phyloP scores from a whole-genome alignment of 345 rosid species.

The Adansonia digitata region DNA sequence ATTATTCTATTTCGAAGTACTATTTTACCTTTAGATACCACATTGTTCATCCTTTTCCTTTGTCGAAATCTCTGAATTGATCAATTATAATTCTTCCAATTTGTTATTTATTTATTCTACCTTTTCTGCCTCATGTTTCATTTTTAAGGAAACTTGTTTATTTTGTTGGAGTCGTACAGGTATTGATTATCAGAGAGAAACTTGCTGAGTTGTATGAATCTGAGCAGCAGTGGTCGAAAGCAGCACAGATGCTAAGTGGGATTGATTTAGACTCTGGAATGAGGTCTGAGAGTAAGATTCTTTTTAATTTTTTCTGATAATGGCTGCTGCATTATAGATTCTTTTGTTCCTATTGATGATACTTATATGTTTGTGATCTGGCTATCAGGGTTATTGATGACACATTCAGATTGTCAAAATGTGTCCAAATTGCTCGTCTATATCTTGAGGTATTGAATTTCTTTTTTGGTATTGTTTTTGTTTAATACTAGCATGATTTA shows the following conservation, averaged over 20 bases:
- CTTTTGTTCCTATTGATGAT: background rate
- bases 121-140: background rate
- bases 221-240: slow-evolving; percentile 91
- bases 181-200: slow-evolving; percentile 83
- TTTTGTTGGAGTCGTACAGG: slow-evolving; percentile 36
- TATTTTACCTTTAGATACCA: background rate
- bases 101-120: background rate
- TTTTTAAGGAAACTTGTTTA: background rate
- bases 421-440: slow-evolving; percentile 93
- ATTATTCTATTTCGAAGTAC: background rate
- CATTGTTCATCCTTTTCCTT: background rate
- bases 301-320: background rate
- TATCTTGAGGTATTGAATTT: slow-evolving; percentile 76
- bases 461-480: background rate
- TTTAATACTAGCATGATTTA: background rate
- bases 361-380: slow-evolving; percentile 14
- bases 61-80: background rate
- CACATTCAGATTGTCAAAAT: slow-evolving; percentile 77
- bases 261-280: slow-evolving; percentile 93
- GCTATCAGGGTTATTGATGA: slow-evolving; percentile 74
- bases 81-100: background rate
- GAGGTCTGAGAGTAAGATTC: slow-evolving; percentile 51
- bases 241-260: slow-evolving; percentile 98
- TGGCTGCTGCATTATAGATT: background rate
- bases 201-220: slow-evolving; percentile 92